Percentiles rank a stretch among this genome's conserved stretches.
Conservation (phyloP, 1,284 basidiomycete genomes). For the Pseudozyma hubeiensis region DNA sequence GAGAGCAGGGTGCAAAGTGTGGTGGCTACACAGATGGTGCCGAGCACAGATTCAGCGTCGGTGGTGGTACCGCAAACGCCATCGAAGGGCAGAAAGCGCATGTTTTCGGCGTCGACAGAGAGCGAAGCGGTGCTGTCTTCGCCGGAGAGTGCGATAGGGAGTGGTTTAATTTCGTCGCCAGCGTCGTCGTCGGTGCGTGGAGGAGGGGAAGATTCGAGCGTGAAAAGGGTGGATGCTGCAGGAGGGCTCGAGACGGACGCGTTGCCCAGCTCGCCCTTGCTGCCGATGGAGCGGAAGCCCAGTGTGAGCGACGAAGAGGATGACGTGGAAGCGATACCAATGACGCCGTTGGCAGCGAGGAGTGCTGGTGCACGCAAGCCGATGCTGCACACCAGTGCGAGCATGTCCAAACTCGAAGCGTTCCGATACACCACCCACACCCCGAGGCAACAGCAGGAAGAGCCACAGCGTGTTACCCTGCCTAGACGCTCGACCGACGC, state of each 20-base stretch:
- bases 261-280: constrained; percentile 24
- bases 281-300: constrained; percentile 2
- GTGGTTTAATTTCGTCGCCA: constrained; percentile 48
- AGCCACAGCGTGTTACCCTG: constrained; percentile 3
- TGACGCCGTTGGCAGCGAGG: constrained; percentile 20
- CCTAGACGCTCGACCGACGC: constrained; percentile 8
- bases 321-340: constrained; percentile 13
- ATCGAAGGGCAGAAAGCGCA: constrained; percentile 24
- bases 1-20: constrained; percentile 1
- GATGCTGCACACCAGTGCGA: constrained; percentile 26
- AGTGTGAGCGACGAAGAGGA: constrained; percentile 13
- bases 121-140: constrained; percentile 12
- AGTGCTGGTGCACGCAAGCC: constrained; percentile 8
- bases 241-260: constrained; percentile 13
- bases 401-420: constrained; percentile 45
- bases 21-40: constrained; percentile 19
- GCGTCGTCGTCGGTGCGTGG: constrained; percentile 30
- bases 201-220: constrained; percentile 1
- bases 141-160: constrained; percentile 26
- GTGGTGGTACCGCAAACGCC: constrained; percentile 47
- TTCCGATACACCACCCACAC: constrained; percentile 23
- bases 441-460: constrained; percentile 12
- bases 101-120: constrained; percentile 15
- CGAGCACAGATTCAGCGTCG: constrained; percentile 5
- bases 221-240: background rate